Base-by-base conservation (phyloP, 805 yeast species). In the Ogataea neopini region DNA sequence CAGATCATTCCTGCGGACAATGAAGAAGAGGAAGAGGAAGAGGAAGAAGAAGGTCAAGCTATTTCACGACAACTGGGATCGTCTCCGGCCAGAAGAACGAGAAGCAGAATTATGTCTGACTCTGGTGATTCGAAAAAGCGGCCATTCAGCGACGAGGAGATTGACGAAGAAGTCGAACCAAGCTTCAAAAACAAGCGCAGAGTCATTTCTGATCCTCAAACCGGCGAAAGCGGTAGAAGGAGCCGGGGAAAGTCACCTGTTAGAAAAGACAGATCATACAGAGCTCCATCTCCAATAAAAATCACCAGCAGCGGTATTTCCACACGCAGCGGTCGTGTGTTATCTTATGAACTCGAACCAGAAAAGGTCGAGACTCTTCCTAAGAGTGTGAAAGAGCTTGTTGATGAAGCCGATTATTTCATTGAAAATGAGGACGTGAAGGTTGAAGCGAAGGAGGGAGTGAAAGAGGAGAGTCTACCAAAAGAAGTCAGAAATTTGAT, bases 341-440 rank as follows among this genome's bases (percentile, higher is more conserved):
- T 63, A 33, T 62, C 67, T 3, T 62, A 63, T 43, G 67, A 61
- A 19, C 45, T 61, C 1, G 67, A 60, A 13, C 57, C 57, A 4
- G 51, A 44, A 36, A 26, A 43, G 4, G 19, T 50, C 2, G 54
- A 58, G 20, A 34, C 37, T 3, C 35, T 59, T 1, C 64, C 65
- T 4, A 58, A 54, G 37, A 49, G 50, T 2, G 59, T 52, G 22
- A 53, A 60, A 32, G 51, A 53, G 6, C 46, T 63, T 22, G 57
- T 61, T 11, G 56, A 54, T 19, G 67, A 63, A 42, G 68, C 66
- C 4, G 66, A 63, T 40, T 39, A 50, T 14, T 63, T 63, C 44
- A 58, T 61, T 42, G 67, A 57, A 30, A 53, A 51, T 19, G 57
- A 53, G 36, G 54, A 51, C 8, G 42, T 48, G 14, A 29, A 29